These are phyloP conservation scores for Xylariaceae sp. DNA, from an alignment of 2,329 filamentous ascomycete species.

Conservation along the genomic window DNA sequence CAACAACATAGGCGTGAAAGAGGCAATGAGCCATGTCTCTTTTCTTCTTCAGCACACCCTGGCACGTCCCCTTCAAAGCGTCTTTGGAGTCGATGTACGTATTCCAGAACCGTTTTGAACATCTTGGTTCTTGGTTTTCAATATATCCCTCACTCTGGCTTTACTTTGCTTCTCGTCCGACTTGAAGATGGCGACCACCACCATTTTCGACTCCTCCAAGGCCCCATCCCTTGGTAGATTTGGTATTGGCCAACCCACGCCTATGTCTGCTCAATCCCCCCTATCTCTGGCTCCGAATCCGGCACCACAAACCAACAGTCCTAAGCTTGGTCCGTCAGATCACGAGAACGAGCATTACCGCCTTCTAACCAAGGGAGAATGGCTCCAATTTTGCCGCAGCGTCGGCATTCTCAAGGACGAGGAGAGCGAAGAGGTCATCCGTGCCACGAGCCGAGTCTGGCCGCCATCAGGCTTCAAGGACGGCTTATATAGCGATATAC, in stretches of 20 bases:
- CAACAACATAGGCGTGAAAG: too few relatives aligned
- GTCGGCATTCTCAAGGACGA: conserved; percentile 53
- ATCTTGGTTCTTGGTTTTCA: too few relatives aligned
- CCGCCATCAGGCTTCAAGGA: conserved; percentile 54
- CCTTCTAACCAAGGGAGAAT: conserved; percentile 51
- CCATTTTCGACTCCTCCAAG: conserved; percentile 22
- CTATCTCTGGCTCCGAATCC: neutral
- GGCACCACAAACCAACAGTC: neutral
- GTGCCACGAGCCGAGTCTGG: conserved; percentile 51
- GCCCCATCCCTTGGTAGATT: too few relatives aligned
- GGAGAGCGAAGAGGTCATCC: conserved; percentile 50
- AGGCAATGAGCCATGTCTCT: too few relatives aligned
- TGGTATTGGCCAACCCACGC: too few relatives aligned
- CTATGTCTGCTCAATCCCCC: neutral
- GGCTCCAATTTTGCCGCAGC: conserved; percentile 54
- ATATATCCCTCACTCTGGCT: neutral
- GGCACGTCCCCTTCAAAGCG: too few relatives aligned
- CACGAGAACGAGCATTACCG: conserved; percentile 32
- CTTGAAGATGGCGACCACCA: conserved; percentile 13
- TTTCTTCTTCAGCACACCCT: too few relatives aligned
- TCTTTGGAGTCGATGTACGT: too few relatives aligned
- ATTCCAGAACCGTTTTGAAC: too few relatives aligned
- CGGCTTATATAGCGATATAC: conserved; percentile 57
- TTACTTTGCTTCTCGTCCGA: neutral
- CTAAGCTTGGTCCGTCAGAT: neutral